These are phyloP conservation scores for Eimeria falciformis DNA, from an alignment of 169 alveolate genomes.

Conservation along the genomic window DNA sequence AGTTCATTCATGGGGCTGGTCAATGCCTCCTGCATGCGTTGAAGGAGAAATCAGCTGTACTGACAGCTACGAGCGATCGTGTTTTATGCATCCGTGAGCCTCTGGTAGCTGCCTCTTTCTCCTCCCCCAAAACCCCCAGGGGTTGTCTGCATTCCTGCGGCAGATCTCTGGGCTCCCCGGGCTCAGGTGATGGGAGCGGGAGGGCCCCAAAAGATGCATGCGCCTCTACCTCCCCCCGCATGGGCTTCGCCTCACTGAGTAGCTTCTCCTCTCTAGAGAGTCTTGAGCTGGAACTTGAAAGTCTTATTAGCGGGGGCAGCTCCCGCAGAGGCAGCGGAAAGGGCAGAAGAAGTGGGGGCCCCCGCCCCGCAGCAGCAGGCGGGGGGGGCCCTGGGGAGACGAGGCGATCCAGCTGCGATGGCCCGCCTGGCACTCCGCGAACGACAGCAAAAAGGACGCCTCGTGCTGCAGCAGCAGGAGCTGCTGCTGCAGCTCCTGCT, in stretches of 20 bases:
- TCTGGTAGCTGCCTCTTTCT: neutral
- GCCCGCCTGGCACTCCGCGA: neutral
- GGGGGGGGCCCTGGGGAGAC: conserved; percentile 33
- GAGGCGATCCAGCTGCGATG: conserved; percentile 46
- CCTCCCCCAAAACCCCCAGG: conserved; percentile 3
- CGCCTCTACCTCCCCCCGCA: conserved; percentile 14
- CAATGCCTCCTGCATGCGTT: conserved; percentile 13
- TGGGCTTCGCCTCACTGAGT: conserved; percentile 25
- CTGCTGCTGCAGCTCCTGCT: neutral
- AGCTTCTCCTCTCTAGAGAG: conserved; percentile 52
- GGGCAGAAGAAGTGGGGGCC: conserved; percentile 39
- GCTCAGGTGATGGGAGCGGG: neutral
- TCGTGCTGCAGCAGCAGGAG: neutral
- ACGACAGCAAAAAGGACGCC: too few species aligned
- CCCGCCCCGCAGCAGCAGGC: conserved; percentile 12
- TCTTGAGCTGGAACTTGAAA: conserved; percentile 57
- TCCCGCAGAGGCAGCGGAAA: conserved; percentile 62
- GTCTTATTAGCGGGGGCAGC: conserved; percentile 67
- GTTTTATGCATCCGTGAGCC: conserved; percentile 31
- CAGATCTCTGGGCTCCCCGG: conserved; percentile 2
- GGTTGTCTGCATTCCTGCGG: neutral
- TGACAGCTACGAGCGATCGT: conserved; percentile 52
- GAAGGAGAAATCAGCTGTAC: conserved; percentile 33
- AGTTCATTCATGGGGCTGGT: conserved; percentile 38
- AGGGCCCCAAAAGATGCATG: neutral